Evolutionary conservation across 1,284 basidiomycete genomes (phyloP).

Genomic region (Peniophora sp.): DNA sequence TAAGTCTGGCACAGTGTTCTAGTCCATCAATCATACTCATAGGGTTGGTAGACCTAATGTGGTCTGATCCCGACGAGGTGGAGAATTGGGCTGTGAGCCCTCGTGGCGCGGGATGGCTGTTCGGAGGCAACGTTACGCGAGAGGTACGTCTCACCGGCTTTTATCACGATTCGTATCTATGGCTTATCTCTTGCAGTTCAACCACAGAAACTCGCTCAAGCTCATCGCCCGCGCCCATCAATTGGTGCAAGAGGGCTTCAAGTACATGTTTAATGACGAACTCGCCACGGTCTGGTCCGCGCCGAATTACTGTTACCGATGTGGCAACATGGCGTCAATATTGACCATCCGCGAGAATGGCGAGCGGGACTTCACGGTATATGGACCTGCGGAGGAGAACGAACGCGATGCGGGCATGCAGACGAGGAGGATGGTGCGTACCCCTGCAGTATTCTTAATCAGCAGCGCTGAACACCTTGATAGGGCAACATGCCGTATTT

Average conservation of each 20-base stretch:
- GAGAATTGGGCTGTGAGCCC: constrained; percentile 95
- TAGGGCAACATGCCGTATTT: constrained; percentile 58
- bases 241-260: constrained; percentile 95
- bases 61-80: constrained; percentile 95
- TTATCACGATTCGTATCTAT: constrained; percentile 1
- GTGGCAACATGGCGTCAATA: constrained; percentile 76
- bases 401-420: constrained; percentile 66
- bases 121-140: constrained; percentile 78
- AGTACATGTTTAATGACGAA: constrained; percentile 93
- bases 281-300: constrained; percentile 98
- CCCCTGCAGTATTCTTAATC: constrained; percentile 1
- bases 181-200: constrained; percentile 53
- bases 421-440: constrained; percentile 26
- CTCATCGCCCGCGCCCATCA: constrained; percentile 93
- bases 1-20: constrained; percentile 27
- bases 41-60: constrained; percentile 77
- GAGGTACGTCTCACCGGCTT: constrained; percentile 47
- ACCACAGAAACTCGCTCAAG: constrained; percentile 77
- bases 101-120: constrained; percentile 94
- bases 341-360: constrained; percentile 64
- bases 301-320: constrained; percentile 91
- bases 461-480: constrained; percentile 4
- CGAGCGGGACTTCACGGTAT: constrained; percentile 66
- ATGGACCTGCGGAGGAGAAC: constrained; percentile 80
- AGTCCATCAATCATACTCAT: background rate